Conservation (phyloP, 345 rosid genomes). For the Carallia pectinifolia region DNA sequence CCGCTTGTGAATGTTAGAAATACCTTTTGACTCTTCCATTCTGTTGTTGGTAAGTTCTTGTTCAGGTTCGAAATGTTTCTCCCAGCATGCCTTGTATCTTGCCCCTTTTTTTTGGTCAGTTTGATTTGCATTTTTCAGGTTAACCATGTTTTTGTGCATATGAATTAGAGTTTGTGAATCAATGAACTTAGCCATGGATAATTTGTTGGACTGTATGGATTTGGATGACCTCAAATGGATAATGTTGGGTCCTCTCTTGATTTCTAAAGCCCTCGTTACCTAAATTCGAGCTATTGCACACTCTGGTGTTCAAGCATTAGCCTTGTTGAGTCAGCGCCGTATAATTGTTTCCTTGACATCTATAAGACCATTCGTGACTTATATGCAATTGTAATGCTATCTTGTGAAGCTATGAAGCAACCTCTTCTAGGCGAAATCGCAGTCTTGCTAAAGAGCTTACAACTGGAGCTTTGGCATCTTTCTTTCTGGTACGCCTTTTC, state of each 20-base stretch:
- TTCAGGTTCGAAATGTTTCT: background rate
- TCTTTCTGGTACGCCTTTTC: constrained; percentile 60
- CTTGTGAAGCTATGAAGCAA: constrained; percentile 74
- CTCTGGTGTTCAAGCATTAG: background rate
- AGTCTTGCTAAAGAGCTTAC: constrained; percentile 70
- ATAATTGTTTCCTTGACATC: background rate
- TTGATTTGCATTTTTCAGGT: too few relatives aligned
- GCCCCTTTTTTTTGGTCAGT: too few relatives aligned
- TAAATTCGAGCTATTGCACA: too few relatives aligned
- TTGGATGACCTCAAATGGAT: too few relatives aligned
- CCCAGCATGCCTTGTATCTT: background rate
- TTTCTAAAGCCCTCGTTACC: too few relatives aligned
- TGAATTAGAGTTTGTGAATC: too few relatives aligned
- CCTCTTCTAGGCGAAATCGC: constrained; percentile 71
- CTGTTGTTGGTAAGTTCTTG: background rate
- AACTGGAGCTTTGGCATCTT: constrained; percentile 71
- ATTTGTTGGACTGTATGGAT: too few relatives aligned
- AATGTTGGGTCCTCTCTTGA: too few relatives aligned
- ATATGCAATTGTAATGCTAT: constrained; percentile 1
- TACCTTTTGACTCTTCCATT: background rate
- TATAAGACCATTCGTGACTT: background rate
- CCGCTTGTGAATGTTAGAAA: too few relatives aligned
- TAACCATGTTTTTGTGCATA: too few relatives aligned
- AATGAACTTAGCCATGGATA: too few relatives aligned
- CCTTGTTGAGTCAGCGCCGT: too few relatives aligned